A percentile compares a stretch with the other conserved stretches of the same genome.
Conservation (phyloP, 2,329 filamentous ascomycete genomes). For the Trichophyton mentagrophytes region DNA sequence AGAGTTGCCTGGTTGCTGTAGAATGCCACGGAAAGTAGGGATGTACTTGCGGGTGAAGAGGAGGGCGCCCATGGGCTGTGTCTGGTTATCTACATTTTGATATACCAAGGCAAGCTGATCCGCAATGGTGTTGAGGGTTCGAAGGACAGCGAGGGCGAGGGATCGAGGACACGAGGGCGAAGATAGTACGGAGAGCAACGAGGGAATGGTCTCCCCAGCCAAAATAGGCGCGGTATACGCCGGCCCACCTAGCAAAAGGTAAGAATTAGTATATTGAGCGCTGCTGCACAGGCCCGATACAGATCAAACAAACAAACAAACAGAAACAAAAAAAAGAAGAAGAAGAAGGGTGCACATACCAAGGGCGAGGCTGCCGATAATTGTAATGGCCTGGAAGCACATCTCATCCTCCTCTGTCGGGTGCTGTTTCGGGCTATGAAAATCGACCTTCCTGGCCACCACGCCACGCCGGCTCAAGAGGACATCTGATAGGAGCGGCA, state of each 20-base stretch:
- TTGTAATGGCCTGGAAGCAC: conserved; percentile 65
- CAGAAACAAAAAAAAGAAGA: background rate
- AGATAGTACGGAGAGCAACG: conserved; percentile 58
- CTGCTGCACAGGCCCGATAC: background rate
- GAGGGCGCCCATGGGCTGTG: conserved; percentile 45
- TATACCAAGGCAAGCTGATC: conserved; percentile 49
- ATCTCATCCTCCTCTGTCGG: conserved; percentile 51
- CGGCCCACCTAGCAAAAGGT: conserved; percentile 51
- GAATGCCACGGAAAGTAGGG: conserved; percentile 50
- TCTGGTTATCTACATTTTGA: conserved; percentile 32
- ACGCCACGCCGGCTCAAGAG: conserved; percentile 34
- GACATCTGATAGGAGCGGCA: conserved; percentile 40
- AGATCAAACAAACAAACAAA: background rate
- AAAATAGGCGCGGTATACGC: conserved; percentile 65
- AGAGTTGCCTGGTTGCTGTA: conserved; percentile 46
- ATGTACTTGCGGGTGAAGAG: conserved; percentile 54
- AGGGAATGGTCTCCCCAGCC: conserved; percentile 52
- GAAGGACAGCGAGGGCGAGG: conserved; percentile 60
- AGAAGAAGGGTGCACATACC: conserved; percentile 43
- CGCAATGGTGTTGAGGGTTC: conserved; percentile 58
- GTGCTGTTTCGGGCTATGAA: conserved; percentile 18
- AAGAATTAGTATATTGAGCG: background rate
- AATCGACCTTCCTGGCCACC: conserved; percentile 22
- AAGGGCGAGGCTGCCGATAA: conserved; percentile 74
- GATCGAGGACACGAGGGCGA: conserved; percentile 50